Percentiles rank a stretch among this genome's conserved stretches.
Evolutionary conservation across 257 asterid species (phyloP).

Genomic region (Sherardia arvensis): DNA sequence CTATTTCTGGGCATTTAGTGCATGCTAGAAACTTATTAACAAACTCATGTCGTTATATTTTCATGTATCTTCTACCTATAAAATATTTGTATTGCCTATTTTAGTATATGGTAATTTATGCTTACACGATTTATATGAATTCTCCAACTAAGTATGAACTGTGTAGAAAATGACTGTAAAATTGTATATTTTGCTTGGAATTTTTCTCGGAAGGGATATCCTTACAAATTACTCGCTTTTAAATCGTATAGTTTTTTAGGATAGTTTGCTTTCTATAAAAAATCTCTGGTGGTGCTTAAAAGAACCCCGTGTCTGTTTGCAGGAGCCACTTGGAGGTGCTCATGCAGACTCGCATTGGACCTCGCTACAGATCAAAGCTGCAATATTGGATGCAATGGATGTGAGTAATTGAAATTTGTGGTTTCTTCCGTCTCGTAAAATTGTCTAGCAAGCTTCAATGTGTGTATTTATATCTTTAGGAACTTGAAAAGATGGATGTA

Average conservation of each 20-base stretch:
- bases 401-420: conserved; percentile 40
- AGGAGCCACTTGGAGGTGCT: conserved; percentile 99
- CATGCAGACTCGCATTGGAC: conserved; percentile 94
- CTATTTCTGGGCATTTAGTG: neutral
- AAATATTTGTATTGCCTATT: neutral
- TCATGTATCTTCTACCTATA: neutral
- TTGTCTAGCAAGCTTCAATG: conserved; percentile 14
- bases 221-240: neutral
- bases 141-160: neutral
- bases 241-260: no score
- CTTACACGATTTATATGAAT: neutral
- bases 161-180: neutral
- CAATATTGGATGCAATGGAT: conserved; percentile 76
- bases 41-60: neutral
- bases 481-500: conserved; percentile 62
- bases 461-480: conserved; percentile 36
- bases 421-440: conserved; percentile 2
- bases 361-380: conserved; percentile 78
- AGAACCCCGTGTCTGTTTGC: conserved; percentile 13
- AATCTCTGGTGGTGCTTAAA: neutral
- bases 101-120: neutral
- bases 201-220: neutral
- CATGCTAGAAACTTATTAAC: neutral
- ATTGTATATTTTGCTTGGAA: neutral
- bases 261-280: neutral